These are phyloP conservation scores for Rosellinia necatrix DNA, from an alignment of 2,329 filamentous ascomycete genomes.

Conservation along the genomic window DNA sequence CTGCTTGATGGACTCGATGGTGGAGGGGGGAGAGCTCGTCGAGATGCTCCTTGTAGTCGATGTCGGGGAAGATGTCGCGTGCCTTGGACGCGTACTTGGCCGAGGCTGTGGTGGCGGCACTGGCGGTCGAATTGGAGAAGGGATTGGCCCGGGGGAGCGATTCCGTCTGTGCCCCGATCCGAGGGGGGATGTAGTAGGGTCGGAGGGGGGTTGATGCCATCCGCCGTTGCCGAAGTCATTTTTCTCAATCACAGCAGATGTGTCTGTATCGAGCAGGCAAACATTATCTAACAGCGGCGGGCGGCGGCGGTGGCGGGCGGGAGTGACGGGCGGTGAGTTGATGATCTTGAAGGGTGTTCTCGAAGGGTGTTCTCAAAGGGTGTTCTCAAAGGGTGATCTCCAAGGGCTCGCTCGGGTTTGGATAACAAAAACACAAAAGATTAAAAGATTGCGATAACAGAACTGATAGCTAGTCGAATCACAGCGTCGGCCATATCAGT, in stretches of 20 bases:
- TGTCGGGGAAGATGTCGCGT: conserved; percentile 83
- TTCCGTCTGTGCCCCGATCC: conserved; percentile 62
- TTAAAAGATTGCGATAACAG: no score
- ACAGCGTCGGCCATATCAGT: no score
- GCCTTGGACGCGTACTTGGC: conserved; percentile 64
- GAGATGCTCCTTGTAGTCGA: conserved; percentile 90
- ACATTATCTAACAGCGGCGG: conserved; percentile 18
- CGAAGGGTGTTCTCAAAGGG: no score
- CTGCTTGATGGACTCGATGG: conserved; percentile 74
- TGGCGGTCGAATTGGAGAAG: conserved; percentile 50
- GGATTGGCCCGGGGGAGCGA: conserved; percentile 46
- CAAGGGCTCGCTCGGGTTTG: no score
- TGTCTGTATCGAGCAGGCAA: neutral
- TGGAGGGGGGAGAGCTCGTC: conserved; percentile 75
- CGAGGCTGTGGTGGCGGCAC: conserved; percentile 34
- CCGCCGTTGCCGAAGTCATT: conserved; percentile 45
- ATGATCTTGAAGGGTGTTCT: no score
- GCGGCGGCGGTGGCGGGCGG: neutral
- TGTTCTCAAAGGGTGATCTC: no score
- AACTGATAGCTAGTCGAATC: no score
- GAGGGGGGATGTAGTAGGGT: conserved; percentile 67
- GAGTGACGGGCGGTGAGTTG: neutral
- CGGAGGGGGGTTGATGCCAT: conserved; percentile 62
- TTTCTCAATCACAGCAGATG: conserved; percentile 3
- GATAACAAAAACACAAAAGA: no score